Conservation (phyloP, 805 yeast genomes). For the Wickerhamiella alocasiicola region DNA sequence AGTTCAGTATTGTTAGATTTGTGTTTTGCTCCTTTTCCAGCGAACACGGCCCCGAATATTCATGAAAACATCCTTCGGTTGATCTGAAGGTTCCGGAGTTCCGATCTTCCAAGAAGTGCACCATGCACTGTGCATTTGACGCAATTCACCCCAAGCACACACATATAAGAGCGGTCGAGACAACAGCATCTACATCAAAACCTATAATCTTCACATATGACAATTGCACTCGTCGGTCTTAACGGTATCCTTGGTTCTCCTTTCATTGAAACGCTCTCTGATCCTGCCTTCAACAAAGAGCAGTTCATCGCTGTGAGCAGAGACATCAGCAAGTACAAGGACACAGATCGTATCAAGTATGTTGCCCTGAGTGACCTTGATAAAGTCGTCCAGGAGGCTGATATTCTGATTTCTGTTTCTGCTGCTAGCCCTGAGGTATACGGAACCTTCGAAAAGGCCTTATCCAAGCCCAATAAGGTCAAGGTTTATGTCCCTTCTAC, state of each 20-base stretch:
- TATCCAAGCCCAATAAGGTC: not conserved
- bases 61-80: too few relatives aligned
- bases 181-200: too few relatives aligned
- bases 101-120: too few relatives aligned
- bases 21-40: too few relatives aligned
- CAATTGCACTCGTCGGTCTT: constrained; percentile 1
- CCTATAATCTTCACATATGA: too few relatives aligned
- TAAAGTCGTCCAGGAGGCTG: not conserved
- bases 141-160: too few relatives aligned
- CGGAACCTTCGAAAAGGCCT: not conserved
- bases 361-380: not conserved
- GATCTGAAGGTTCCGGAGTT: too few relatives aligned
- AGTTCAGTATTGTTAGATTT: too few relatives aligned
- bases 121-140: too few relatives aligned
- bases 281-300: not conserved
- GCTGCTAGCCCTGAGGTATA: not conserved
- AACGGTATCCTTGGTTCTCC: not conserved
- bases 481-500: constrained; percentile 2
- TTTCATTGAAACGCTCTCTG: not conserved
- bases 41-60: too few relatives aligned
- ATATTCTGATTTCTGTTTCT: not conserved
- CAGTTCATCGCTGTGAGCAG: not conserved
- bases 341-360: not conserved
- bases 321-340: not conserved
- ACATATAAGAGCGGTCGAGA: too few relatives aligned